Evolutionary conservation across 1,284 basidiomycete species (phyloP), one percentile per base, ranked within the genome.

Genomic region (Coniferiporia weirii): DNA sequence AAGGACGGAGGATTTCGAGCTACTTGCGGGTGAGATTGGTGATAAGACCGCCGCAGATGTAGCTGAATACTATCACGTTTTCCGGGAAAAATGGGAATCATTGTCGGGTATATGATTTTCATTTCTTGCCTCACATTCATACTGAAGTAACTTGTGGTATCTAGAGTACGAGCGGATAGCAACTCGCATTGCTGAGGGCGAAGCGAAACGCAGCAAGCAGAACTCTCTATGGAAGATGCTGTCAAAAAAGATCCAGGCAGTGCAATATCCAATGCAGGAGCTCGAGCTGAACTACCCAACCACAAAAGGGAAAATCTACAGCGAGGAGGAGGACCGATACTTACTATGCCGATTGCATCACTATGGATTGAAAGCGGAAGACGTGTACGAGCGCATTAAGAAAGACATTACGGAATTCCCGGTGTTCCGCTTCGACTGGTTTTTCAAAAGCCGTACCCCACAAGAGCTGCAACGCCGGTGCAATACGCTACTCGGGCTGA

Each of bases 341-440:
- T 79, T 99, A 27, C 81, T 99, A 32, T 95, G 93, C 69, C 85
- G 95, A 35, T 76, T 99, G 62, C 87, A 89, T 69, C 85, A 97
- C 74, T 96, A 99, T 70, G 95, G 95, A 12, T 87, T 99, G 76
- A 86, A 88, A 57, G 79, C 85, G 34, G 95, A 98, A 59, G 95
- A 98, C 68, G 90, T 94, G 43, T 98, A 95, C 70, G 96, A 99
- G 69, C 77, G 87, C 54, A 98, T 99, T 76, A 98, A 98, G 80
- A 86, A 89, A 73, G 96, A 99, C 73, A 93, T 99, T 61, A 89
- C 88, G 44, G 93, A 95, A 72, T 96, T 94, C 74, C 93, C 94
- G 0, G 89, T 95, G n/a, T 99, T 99, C 77, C 79, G 94, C 55
- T 97, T 98, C 67, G 95, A 98, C 70, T 98, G 95, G 95, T 99